These are phyloP conservation scores for Podospora australis DNA, from an alignment of 495 filamentous ascomycete species.

Conservation along the genomic window DNA sequence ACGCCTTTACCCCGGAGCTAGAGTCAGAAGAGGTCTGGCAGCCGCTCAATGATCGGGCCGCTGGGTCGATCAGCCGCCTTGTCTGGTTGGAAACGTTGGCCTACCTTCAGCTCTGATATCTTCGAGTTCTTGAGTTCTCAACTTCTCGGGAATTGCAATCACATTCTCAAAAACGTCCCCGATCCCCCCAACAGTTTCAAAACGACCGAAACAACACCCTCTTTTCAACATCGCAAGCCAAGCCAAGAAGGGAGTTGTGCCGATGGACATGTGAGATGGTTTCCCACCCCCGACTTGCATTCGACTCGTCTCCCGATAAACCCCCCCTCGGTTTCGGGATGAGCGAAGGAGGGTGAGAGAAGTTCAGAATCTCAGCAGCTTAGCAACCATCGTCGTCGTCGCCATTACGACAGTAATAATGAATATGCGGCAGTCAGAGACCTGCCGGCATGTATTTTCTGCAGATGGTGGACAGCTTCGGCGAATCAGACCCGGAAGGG, in stretches of 20 bases:
- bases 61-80: constrained; percentile 5
- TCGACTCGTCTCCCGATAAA: neutral
- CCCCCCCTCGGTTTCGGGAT: no score
- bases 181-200: no score
- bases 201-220: no score
- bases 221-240: neutral
- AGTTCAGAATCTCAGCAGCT: neutral
- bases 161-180: neutral
- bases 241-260: neutral
- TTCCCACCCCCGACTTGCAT: no score
- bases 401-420: constrained; percentile 8
- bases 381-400: neutral
- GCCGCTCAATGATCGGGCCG: neutral
- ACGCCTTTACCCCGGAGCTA: neutral
- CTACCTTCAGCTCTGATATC: neutral
- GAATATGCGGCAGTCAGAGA: constrained; percentile 16
- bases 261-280: neutral
- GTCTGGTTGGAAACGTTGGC: neutral
- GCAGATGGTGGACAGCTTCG: neutral
- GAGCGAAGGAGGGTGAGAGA: no score
- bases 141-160: neutral
- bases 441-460: constrained; percentile 12
- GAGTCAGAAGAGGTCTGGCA: no score
- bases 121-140: neutral
- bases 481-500: constrained; percentile 13